These are phyloP conservation scores for Coprinopsis cinerea DNA, from an alignment of 768 basidiomycete species.

Conservation along the genomic window DNA sequence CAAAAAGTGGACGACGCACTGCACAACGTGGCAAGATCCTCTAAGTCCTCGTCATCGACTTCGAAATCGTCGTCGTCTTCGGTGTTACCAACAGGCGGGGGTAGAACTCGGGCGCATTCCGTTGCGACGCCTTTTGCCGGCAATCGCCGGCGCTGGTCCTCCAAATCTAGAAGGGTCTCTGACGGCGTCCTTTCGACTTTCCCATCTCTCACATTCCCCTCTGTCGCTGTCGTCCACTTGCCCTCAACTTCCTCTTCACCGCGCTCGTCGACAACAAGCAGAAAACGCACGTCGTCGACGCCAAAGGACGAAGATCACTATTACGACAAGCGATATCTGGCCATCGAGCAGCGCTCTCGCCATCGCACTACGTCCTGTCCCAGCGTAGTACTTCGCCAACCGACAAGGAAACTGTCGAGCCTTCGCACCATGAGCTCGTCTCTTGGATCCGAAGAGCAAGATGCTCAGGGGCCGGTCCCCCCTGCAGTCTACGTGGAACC, in stretches of 20 bases:
- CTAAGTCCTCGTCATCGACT: no score
- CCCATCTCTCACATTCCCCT: background rate
- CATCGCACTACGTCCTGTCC: slow-evolving; percentile 3
- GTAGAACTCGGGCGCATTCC: slow-evolving; percentile 6
- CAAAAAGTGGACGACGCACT: slow-evolving; percentile 26
- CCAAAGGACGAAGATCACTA: background rate
- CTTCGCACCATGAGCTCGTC: background rate
- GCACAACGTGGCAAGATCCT: slow-evolving; percentile 31
- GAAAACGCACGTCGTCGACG: background rate
- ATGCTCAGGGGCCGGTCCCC: background rate
- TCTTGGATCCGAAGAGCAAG: background rate
- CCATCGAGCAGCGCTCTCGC: background rate
- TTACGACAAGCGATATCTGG: slow-evolving; percentile 2
- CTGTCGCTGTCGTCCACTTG: background rate
- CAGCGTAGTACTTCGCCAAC: background rate
- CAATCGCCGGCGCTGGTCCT: background rate
- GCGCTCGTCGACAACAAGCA: background rate
- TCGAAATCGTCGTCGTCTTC: no score
- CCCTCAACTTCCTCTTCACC: background rate
- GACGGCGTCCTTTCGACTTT: background rate
- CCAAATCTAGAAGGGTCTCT: background rate
- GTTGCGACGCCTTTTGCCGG: background rate
- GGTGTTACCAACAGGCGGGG: no score
- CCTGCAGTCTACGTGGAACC: slow-evolving; percentile 31
- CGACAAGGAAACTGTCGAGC: background rate